Base-by-base conservation (phyloP, 2,329 filamentous ascomycete species). In the Acrocalymma vagum region DNA sequence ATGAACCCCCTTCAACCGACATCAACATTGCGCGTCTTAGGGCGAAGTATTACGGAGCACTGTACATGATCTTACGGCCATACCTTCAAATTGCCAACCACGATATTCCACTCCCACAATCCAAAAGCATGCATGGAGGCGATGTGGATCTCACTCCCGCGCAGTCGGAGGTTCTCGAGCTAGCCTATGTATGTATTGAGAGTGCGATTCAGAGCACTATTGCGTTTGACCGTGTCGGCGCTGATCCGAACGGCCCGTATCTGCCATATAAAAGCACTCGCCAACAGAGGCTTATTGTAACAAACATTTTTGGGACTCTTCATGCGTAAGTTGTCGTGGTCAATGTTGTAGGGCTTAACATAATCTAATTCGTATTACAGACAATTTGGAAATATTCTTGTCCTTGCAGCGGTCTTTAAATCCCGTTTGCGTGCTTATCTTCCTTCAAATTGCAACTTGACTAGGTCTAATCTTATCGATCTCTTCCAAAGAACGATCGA, bases 311-410 rank as follows among this genome's bases (percentile, higher is more conserved):
- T 71, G 91, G 91, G 33, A 96, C 92, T 9, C 88, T 90, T 48
- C 91, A 96, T 78, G 92, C 92, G 89, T 95, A 87, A 82, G 90
- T 84, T 7, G 10, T 10, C 26, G 11, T 25, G 35, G 42, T 42
- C 53, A 68, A 53, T 37, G n/a, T 29, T 17, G 37, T 28, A 27
- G 28, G 14, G 5, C 15, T 29, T 16, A 20, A 11, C 29, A 27
- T 36, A 41, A 42, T 16, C 30, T 21, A 33, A 28, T 21, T 46
- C 39, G n/a, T n/a, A n/a, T 40, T 4, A 26, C 48, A 95, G 91
- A 5, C 92, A 96, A 89, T 96, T 94, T 77, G 92, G 92, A 38
- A 96, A 96, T 64, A 81, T 95, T 56, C 76, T 96, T 28, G 88
- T 93, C n/a, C 80, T 96, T 2, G 83, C 88, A 15, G 90, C 91